Percentiles rank a stretch among this genome's conserved stretches.
Evolutionary conservation across 1,284 basidiomycete species (phyloP).

Genomic region (Moesziomyces sp.): DNA sequence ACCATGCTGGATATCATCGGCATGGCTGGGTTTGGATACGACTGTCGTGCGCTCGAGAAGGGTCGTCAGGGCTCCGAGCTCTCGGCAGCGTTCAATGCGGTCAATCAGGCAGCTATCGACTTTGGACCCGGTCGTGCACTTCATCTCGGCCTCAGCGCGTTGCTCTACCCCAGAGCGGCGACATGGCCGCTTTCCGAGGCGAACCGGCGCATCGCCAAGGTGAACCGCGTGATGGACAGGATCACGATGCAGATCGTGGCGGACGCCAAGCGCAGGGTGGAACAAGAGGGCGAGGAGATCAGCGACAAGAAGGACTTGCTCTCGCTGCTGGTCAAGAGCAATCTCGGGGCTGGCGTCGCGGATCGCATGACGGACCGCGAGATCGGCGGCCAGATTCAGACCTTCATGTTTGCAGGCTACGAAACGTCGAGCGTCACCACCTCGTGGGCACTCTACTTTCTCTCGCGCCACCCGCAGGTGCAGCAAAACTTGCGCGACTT

Average conservation of each 20-base stretch:
- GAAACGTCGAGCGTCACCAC: slow-evolving; percentile 82
- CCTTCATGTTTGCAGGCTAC: slow-evolving; percentile 82
- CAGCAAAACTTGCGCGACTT: slow-evolving; percentile 69
- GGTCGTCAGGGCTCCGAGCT: slow-evolving; percentile 43
- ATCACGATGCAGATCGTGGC: slow-evolving; percentile 33
- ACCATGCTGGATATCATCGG: slow-evolving; percentile 65
- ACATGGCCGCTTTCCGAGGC: slow-evolving; percentile 37
- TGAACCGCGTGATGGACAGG: slow-evolving; percentile 38
- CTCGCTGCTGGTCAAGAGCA: slow-evolving; percentile 30
- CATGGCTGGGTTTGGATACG: slow-evolving; percentile 59
- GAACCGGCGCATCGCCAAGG: slow-evolving; percentile 32
- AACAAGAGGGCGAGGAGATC: slow-evolving; percentile 28
- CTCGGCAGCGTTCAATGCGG: slow-evolving; percentile 29
- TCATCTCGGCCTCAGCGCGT: slow-evolving; percentile 29
- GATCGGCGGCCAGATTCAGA: slow-evolving; percentile 80
- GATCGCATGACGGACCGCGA: slow-evolving; percentile 76
- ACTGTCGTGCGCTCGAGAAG: slow-evolving; percentile 52
- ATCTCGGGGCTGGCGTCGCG: slow-evolving; percentile 41
- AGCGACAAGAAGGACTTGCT: slow-evolving; percentile 41
- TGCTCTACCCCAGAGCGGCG: slow-evolving; percentile 26
- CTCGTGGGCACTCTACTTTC: slow-evolving; percentile 79
- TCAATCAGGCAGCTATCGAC: slow-evolving; percentile 46
- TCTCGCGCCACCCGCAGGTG: slow-evolving; percentile 75
- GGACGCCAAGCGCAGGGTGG: slow-evolving; percentile 14
- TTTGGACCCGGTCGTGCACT: slow-evolving; percentile 35